These are phyloP conservation scores for Dactylonectria macrodidyma DNA, from an alignment of 2,329 filamentous ascomycete species.

Conservation along the genomic window DNA sequence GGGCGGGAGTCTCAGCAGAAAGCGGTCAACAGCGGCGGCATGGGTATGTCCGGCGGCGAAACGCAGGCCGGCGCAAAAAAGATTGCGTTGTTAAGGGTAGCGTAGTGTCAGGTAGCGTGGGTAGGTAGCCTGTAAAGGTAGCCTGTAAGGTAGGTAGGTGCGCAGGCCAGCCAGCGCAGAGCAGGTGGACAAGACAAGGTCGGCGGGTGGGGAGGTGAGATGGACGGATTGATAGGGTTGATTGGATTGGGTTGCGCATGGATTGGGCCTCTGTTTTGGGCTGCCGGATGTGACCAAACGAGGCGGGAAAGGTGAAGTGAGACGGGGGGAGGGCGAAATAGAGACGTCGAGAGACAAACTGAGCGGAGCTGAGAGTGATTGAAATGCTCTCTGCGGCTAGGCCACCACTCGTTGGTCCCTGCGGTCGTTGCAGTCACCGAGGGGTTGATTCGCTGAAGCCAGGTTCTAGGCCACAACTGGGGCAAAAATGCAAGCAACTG, in stretches of 20 bases:
- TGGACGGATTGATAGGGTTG: slow-evolving; percentile 30
- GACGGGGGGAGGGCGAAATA: slow-evolving; percentile 7
- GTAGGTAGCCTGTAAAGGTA: slow-evolving; percentile 1
- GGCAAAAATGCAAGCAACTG: neutral
- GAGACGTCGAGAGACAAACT: slow-evolving; percentile 1
- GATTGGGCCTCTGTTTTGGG: slow-evolving; percentile 20
- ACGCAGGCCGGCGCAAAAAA: slow-evolving; percentile 29
- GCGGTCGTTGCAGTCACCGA: slow-evolving; percentile 17
- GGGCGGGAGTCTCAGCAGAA: slow-evolving; percentile 33
- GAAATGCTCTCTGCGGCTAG: slow-evolving; percentile 8
- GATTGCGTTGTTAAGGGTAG: slow-evolving; percentile 35
- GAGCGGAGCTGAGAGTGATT: slow-evolving; percentile 6
- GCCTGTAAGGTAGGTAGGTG: slow-evolving; percentile 12
- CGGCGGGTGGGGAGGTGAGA: neutral
- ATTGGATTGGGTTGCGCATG: slow-evolving; percentile 37
- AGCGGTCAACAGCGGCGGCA: slow-evolving; percentile 37
- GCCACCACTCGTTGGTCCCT: slow-evolving; percentile 20
- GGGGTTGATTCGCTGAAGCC: slow-evolving; percentile 22
- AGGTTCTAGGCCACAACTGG: slow-evolving; percentile 7
- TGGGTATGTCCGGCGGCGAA: slow-evolving; percentile 28
- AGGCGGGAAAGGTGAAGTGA: neutral
- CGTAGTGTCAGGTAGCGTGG: slow-evolving; percentile 18
- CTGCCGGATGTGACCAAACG: slow-evolving; percentile 4
- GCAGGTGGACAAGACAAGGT: slow-evolving; percentile 13
- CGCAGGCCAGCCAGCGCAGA: slow-evolving; percentile 19